Evolutionary conservation across 2,329 filamentous ascomycete species (phyloP).

Genomic region (Phialophora chinensis): DNA sequence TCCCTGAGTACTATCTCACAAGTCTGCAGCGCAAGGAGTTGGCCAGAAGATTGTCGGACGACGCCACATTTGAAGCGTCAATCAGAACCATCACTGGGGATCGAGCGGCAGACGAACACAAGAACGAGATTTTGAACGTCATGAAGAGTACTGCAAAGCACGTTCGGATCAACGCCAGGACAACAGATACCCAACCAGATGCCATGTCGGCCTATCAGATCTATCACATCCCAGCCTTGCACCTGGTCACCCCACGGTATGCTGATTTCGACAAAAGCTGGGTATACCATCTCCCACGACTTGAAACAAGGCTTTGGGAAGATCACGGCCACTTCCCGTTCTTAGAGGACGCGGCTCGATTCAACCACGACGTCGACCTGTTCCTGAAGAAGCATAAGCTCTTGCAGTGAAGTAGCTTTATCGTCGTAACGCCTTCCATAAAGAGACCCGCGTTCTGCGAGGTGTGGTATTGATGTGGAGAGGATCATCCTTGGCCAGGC

Average conservation of each 20-base stretch:
- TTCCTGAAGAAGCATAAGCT: conserved; percentile 9
- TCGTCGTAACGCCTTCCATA: too few relatives aligned
- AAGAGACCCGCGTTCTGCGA: too few relatives aligned
- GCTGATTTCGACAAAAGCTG: conserved; percentile 17
- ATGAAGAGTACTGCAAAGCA: conserved; percentile 20
- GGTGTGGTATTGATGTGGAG: too few relatives aligned
- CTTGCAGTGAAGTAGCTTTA: neutral
- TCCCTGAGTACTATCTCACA: conserved; percentile 19
- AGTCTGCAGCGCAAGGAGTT: conserved; percentile 2
- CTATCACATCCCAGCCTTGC: conserved; percentile 18
- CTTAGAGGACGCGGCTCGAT: conserved; percentile 22
- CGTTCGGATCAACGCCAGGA: conserved; percentile 20
- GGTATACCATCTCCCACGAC: conserved; percentile 8
- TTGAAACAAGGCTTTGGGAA: conserved; percentile 11
- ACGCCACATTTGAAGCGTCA: conserved; percentile 2
- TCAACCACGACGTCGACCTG: conserved; percentile 13
- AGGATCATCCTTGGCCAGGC: too few relatives aligned
- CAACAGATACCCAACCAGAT: conserved; percentile 17
- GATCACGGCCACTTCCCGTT: conserved; percentile 24
- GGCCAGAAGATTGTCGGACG: neutral
- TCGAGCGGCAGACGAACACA: neutral
- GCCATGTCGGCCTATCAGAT: conserved; percentile 8
- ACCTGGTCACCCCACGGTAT: conserved; percentile 2
- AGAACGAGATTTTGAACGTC: conserved; percentile 4
- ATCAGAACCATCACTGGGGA: neutral